A percentile compares a stretch with the other conserved stretches of the same genome.
Evolutionary conservation across 331 rosid genomes (phyloP).

Genomic region (Stylosanthes scabra): DNA sequence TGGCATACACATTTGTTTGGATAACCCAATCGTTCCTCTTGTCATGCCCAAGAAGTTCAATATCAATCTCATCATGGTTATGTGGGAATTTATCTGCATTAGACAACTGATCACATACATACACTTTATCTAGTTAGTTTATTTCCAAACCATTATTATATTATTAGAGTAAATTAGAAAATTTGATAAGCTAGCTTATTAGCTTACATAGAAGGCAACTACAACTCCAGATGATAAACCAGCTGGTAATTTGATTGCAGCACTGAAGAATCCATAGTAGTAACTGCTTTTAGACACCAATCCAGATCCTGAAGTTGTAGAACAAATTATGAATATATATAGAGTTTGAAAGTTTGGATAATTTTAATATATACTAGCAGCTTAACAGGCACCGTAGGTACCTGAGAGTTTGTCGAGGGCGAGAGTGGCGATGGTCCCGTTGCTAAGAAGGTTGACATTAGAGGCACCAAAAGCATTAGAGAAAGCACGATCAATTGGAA

Average conservation of each 20-base stretch:
- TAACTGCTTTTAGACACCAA: constrained; percentile 61
- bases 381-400: constrained; percentile 26
- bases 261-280: constrained; percentile 94
- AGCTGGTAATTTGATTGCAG: constrained; percentile 88
- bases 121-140: constrained; percentile 30
- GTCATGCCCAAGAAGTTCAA: constrained; percentile 92
- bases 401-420: constrained; percentile 85
- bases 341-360: not conserved
- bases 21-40: constrained; percentile 85
- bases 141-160: not conserved
- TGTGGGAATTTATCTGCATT: constrained; percentile 86
- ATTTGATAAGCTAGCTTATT: not conserved
- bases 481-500: constrained; percentile 55
- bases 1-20: constrained; percentile 86
- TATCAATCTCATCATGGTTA: constrained; percentile 93
- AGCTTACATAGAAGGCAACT: constrained; percentile 91
- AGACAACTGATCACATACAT: constrained; percentile 62
- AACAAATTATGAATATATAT: not conserved
- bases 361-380: too few relatives aligned
- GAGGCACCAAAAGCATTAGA: constrained; percentile 68
- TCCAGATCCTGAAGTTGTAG: constrained; percentile 69
- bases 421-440: constrained; percentile 84
- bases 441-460: constrained; percentile 60
- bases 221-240: constrained; percentile 94
- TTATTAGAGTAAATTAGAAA: not conserved